phyloP scores from a whole-genome alignment of 768 basidiomycete species.

The Hygrocybe punicea region DNA sequence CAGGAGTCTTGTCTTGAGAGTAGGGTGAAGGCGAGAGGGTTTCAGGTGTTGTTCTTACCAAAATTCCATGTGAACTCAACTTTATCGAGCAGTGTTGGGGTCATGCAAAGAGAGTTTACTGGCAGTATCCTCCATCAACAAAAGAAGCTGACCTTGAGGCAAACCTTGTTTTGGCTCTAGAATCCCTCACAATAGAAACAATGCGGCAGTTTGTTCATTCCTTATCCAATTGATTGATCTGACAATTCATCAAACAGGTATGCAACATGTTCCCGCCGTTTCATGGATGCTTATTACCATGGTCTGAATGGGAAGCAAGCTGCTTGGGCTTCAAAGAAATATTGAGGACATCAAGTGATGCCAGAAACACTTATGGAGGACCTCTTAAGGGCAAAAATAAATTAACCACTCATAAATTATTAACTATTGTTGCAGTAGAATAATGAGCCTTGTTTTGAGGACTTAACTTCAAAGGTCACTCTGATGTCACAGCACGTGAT shows the following conservation, averaged over 20 bases:
- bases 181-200: neutral
- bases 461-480: too few relatives aligned
- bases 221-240: neutral
- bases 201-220: too few relatives aligned
- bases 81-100: slow-evolving; percentile 22
- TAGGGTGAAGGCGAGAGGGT: slow-evolving; percentile 8
- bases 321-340: slow-evolving; percentile 22
- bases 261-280: slow-evolving; percentile 11
- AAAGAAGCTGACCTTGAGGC: slow-evolving; percentile 8
- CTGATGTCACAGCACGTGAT: too few relatives aligned
- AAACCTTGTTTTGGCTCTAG: slow-evolving; percentile 10
- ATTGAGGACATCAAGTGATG: slow-evolving; percentile 17
- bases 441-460: too few relatives aligned
- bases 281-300: slow-evolving; percentile 23
- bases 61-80: slow-evolving; percentile 8
- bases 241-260: slow-evolving; percentile 7
- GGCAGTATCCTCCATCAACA: slow-evolving; percentile 11
- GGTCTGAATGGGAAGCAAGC: slow-evolving; percentile 16
- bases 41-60: slow-evolving; percentile 22
- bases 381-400: too few relatives aligned
- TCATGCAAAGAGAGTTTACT: slow-evolving; percentile 28
- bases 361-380: slow-evolving; percentile 2
- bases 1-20: slow-evolving; percentile 13
- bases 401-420: too few relatives aligned
- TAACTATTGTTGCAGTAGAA: too few relatives aligned